Base-by-base conservation (phyloP, 2,329 filamentous ascomycete genomes). In the Alternaria rosae region DNA sequence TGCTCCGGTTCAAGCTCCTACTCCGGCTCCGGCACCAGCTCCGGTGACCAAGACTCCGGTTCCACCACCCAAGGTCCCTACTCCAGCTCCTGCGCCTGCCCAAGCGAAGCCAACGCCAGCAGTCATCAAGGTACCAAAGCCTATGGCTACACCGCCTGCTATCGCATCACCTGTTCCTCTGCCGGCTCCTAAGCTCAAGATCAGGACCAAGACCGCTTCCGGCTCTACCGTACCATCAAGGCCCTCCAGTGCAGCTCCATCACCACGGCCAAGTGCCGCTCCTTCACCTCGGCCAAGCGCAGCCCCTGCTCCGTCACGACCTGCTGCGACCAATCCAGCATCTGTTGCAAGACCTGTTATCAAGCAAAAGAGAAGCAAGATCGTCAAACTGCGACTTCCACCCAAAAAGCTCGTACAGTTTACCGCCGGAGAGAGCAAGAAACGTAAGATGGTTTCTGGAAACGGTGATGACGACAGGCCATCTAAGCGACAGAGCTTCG, bases 401-500 rank as follows among this genome's bases (percentile, higher is more conserved):
- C 59, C 73, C 43, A 68, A 45, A 35, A 53, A 59, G 6, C 62
- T 69, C 11, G 57, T 68, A 3, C 57, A 51, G 4, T 64, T 72
- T 38, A 15, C 17, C 30, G 47, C 61, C 11, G 65, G 45, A 12
- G 66, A 66, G 8, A 64, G 30, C 44, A 73, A 64, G 55, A 72
- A 72, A 54, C 71, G 75, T 30, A 77, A 71, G 62, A 54, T 66
- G 56, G 60, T 43, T 13, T 56, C 47, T 12, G 48, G 54, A 21
- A 42, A 52, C 7, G 65, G 60, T 5, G 64, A 70, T 9, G 69
- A 70, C 4, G 66, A 70, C n/a, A 47, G 70, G 10, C 70, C 74
- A 4, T 56, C 59, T 12, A 78, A 78, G 61, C 61, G 74, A 25
- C 74, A 73, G 55, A 74, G 74, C 54, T 57, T 68, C 3, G 74